phyloP scores from a whole-genome alignment of 2,329 filamentous ascomycete genomes.

The Fusarium fracticaudum region DNA sequence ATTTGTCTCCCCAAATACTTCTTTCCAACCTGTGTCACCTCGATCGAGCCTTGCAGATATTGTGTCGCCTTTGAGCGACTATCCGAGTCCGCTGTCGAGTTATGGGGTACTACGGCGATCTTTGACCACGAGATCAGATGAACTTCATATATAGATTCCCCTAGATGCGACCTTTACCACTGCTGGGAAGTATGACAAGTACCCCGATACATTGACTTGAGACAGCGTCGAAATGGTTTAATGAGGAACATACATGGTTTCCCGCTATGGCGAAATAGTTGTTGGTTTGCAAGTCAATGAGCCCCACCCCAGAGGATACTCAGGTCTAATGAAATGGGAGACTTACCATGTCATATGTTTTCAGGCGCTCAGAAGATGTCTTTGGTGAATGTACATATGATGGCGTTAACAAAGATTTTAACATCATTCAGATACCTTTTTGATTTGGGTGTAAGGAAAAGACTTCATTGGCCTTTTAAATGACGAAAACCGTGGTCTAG shows the following conservation, averaged over 20 bases:
- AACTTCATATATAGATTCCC: conserved; percentile 24
- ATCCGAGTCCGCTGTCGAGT: conserved; percentile 36
- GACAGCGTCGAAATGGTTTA: not conserved
- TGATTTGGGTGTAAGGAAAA: not conserved
- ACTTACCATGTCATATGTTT: not conserved
- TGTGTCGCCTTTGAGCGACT: conserved; percentile 40
- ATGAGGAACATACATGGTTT: not conserved
- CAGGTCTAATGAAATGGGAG: not conserved
- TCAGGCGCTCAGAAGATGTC: not conserved
- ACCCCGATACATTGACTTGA: not conserved
- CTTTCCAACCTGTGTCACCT: conserved; percentile 25
- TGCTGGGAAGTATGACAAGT: not conserved
- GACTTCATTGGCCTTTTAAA: not conserved
- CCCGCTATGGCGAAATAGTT: not conserved
- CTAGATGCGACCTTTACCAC: not conserved
- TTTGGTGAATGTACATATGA: not conserved
- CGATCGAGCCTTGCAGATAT: conserved; percentile 36
- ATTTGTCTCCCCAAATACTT: conserved; percentile 15
- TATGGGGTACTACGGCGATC: conserved; percentile 37
- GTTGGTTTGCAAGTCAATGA: not conserved
- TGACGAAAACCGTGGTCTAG: not conserved
- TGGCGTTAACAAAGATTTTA: not conserved
- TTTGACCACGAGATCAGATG: conserved; percentile 41
- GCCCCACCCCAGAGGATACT: not conserved
- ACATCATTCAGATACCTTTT: not conserved